These are phyloP conservation scores for Flaveria floridana DNA, from an alignment of 140 eudicot species.

Conservation along the genomic window DNA sequence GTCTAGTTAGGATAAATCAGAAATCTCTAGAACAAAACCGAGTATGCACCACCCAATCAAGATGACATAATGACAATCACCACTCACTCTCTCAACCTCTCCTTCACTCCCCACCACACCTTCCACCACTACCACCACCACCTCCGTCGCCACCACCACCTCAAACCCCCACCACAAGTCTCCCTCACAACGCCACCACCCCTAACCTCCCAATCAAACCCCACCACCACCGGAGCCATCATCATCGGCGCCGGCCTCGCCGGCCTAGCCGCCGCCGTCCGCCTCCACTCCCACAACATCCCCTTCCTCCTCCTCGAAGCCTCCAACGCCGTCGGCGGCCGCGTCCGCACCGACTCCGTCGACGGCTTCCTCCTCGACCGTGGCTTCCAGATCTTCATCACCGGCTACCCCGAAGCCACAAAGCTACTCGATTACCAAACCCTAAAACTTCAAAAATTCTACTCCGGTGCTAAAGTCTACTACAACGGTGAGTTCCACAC, in stretches of 20 bases:
- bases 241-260: conserved; percentile 90
- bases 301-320: conserved; percentile 82
- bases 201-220: conserved; percentile 27
- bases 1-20: neutral
- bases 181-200: conserved; percentile 47
- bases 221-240: conserved; percentile 49
- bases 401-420: conserved; percentile 90
- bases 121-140: conserved; percentile 36
- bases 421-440: conserved; percentile 57
- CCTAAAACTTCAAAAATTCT: conserved; percentile 57
- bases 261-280: conserved; percentile 84
- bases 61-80: conserved; percentile 42
- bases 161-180: conserved; percentile 31
- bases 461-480: conserved; percentile 79
- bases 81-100: conserved; percentile 34
- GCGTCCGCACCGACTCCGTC: conserved; percentile 77
- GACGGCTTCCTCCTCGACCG: conserved; percentile 97
- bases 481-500: conserved; percentile 62
- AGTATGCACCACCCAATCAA: conserved; percentile 31
- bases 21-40: conserved; percentile 24
- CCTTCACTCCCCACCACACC: conserved; percentile 40
- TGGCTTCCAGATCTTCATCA: conserved; percentile 95
- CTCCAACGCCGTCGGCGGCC: conserved; percentile 93
- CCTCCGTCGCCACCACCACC: conserved; percentile 23
- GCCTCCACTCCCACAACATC: conserved; percentile 62